Evolutionary conservation across 805 yeast genomes (phyloP), one percentile per base, ranked within the genome.

Genomic region (Candida loeiensis): DNA sequence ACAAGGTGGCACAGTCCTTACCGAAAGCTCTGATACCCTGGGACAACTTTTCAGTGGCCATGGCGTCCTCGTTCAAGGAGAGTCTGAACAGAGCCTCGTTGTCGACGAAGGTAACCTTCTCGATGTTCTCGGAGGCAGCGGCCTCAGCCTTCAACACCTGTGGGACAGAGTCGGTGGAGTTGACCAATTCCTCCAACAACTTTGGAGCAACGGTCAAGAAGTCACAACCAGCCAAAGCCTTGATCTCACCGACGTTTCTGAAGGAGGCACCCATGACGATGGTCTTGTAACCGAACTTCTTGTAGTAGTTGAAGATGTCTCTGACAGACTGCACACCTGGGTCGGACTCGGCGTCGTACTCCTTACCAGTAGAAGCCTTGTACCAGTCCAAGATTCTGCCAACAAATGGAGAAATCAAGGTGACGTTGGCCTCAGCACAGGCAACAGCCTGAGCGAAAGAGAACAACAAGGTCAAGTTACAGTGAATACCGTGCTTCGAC

Each of bases 231-330:
- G 99, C 97, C 57, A 93, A 77, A 56, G 95, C 96, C 70, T 82
- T 84, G 71, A 93, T 87, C 75, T 91, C 99, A 54, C 89, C 96
- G 48, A 74, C 69, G 77, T 90, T 93, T 82, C 99, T 91, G 89
- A 93, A 91, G 45, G 98, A 91, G 45, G 99, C 99, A 71, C 99
- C 99, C 99, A 93, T 93, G 62, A 93, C 98, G 63, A 93, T 90
- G 66, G 99, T 93, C 59, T 91, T 78, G 82, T 93, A 93, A 56
- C 83, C 91, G 70, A 69, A 87, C 75, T 91, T 91, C 83, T 93
- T 93, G 85, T 93, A 93, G 82, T 93, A 93, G 85, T 90, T 85
- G 86, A 66, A 93, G 69, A 93, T 93, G 47, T 62, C 64, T 70
- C 81, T 83, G 56, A 93, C 99, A 31, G 96, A 87, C 37, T 73